Percentiles rank a stretch among this genome's conserved stretches.
These are phyloP conservation scores for Alternaria longipes DNA, from an alignment of 2,329 filamentous ascomycete species.

Conservation along the genomic window DNA sequence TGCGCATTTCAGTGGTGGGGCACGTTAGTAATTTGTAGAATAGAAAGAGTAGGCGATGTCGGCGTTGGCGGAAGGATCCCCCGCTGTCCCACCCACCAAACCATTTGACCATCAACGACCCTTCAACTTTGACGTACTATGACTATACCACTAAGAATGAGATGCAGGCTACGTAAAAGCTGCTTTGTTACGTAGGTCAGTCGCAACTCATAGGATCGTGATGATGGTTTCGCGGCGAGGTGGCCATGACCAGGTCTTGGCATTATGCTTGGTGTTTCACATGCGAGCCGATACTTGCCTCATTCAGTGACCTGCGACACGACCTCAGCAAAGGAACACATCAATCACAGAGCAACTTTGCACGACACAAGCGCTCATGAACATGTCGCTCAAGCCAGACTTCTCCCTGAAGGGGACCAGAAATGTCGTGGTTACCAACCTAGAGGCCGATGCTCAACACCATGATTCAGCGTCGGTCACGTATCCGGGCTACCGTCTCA, in stretches of 20 bases:
- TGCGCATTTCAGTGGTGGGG: too few species aligned
- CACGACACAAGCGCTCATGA: background rate
- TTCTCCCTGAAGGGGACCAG: background rate
- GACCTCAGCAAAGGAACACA: conserved; percentile 1
- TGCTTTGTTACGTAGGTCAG: background rate
- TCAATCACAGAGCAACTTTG: background rate
- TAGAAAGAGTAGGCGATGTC: background rate
- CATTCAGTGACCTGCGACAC: conserved; percentile 13
- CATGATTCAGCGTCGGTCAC: background rate
- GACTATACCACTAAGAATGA: too few species aligned
- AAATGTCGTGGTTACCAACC: background rate
- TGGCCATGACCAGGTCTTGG: conserved; percentile 12
- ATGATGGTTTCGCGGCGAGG: background rate
- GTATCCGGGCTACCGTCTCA: conserved; percentile 13
- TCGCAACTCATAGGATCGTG: background rate
- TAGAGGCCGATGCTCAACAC: background rate
- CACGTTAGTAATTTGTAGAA: too few species aligned
- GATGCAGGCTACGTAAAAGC: too few species aligned
- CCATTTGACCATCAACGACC: too few species aligned
- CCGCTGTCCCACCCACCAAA: background rate
- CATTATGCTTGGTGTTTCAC: conserved; percentile 18
- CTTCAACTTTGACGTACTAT: too few species aligned
- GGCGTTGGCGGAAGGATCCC: background rate
- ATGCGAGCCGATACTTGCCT: conserved; percentile 9
- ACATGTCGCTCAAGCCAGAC: background rate